Conservation (phyloP, 305 asterid species). For the Fraxinus angustifolia region DNA sequence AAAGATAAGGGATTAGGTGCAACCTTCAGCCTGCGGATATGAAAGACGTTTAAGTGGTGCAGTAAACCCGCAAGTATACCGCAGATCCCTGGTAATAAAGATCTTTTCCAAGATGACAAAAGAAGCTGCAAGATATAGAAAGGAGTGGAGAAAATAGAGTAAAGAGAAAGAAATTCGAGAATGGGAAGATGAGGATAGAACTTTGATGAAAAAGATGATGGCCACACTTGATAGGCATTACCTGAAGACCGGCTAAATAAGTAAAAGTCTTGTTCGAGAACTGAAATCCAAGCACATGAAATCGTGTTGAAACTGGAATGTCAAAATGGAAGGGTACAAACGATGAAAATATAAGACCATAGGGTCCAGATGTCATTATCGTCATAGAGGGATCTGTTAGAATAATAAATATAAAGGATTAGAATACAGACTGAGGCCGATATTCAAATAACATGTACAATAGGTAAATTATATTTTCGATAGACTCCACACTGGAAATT, state of each 20-base stretch:
- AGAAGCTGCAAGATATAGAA: conserved; percentile 58
- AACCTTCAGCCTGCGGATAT: conserved; percentile 80
- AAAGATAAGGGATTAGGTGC: conserved; percentile 7
- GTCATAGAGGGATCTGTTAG: conserved; percentile 77
- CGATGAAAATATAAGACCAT: conserved; percentile 86
- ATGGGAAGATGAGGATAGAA: not conserved
- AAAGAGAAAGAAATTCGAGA: not conserved
- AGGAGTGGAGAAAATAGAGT: not conserved
- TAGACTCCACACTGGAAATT: not conserved
- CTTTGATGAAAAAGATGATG: not conserved
- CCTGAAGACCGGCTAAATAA: conserved; percentile 98
- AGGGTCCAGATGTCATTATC: conserved; percentile 87
- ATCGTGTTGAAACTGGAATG: conserved; percentile 85
- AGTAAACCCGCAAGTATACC: conserved; percentile 89
- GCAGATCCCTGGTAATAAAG: conserved; percentile 86
- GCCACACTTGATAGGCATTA: conserved; percentile 22
- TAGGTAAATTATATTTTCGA: conserved; percentile 4
- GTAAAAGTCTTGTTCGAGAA: conserved; percentile 95
- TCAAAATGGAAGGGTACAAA: conserved; percentile 91
- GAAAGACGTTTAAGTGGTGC: conserved; percentile 65
- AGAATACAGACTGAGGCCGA: conserved; percentile 12
- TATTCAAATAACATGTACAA: not conserved
- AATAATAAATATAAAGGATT: conserved; percentile 22
- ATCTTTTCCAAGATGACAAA: conserved; percentile 92
- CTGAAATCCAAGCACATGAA: conserved; percentile 62